Percentiles rank a stretch among this genome's conserved stretches.
Evolutionary conservation across 2,329 filamentous ascomycete species (phyloP).

Genomic region (Elsinoe australis): DNA sequence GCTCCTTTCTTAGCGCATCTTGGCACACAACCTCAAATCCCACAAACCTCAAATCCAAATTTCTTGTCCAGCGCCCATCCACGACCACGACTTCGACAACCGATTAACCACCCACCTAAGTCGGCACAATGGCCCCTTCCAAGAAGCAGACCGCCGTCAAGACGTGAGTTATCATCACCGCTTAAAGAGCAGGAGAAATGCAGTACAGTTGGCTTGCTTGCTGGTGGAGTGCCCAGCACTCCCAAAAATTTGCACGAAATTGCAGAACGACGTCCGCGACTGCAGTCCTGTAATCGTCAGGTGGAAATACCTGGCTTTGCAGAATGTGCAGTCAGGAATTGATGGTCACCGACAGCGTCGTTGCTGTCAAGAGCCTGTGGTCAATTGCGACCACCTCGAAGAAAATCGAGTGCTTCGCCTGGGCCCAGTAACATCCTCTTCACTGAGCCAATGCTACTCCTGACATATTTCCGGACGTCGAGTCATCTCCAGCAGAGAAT

Average conservation of each 20-base stretch:
- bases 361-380: conserved; percentile 10
- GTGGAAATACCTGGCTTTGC: conserved; percentile 44
- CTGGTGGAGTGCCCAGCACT: conserved; percentile 53
- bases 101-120: conserved; percentile 22
- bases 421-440: conserved; percentile 17
- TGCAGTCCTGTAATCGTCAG: conserved; percentile 25
- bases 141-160: conserved; percentile 39
- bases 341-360: conserved; percentile 53
- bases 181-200: conserved; percentile 41
- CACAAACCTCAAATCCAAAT: conserved; percentile 19
- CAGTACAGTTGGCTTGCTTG: conserved; percentile 78
- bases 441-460: conserved; percentile 24
- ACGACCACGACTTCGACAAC: conserved; percentile 20
- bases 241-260: conserved; percentile 61
- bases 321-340: conserved; percentile 63
- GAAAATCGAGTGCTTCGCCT: no score
- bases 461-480: conserved; percentile 55
- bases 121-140: conserved; percentile 47
- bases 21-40: conserved; percentile 12
- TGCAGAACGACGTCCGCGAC: conserved; percentile 16
- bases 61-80: conserved; percentile 16
- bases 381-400: background rate
- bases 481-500: conserved; percentile 82
- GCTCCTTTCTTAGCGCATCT: background rate
- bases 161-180: conserved; percentile 46